Percentiles rank a stretch among this genome's conserved stretches.
Conservation (phyloP, 2,329 filamentous ascomycete genomes). For the Camillea tinctor region DNA sequence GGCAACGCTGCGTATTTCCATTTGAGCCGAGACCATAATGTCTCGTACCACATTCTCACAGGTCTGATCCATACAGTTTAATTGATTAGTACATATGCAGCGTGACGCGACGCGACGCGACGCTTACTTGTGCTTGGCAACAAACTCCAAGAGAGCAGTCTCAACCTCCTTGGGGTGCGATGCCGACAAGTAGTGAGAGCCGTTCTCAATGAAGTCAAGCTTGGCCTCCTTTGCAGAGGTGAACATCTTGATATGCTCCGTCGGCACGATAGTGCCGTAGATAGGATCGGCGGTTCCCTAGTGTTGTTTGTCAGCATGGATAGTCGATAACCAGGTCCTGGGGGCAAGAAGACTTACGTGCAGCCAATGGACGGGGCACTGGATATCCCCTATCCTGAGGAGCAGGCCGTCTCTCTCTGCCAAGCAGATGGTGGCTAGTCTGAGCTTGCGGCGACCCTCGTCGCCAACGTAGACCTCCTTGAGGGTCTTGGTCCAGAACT, state of each 20-base stretch:
- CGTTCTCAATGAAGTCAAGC: conserved; percentile 43
- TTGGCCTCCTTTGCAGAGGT: conserved; percentile 44
- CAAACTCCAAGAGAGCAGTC: conserved; percentile 36
- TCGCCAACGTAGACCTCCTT: conserved; percentile 48
- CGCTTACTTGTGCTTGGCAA: conserved; percentile 4
- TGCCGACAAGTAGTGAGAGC: conserved; percentile 49
- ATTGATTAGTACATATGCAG: background rate
- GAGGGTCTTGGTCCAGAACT: conserved; percentile 47
- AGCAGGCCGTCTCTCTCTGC: conserved; percentile 48
- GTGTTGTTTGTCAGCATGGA: background rate
- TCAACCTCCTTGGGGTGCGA: conserved; percentile 47
- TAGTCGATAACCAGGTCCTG: background rate
- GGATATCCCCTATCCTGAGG: conserved; percentile 44
- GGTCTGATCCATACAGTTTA: background rate
- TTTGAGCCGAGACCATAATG: background rate
- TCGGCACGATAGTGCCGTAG: conserved; percentile 39
- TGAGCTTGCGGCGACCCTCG: conserved; percentile 47
- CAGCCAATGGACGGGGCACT: conserved; percentile 52
- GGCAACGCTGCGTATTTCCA: background rate
- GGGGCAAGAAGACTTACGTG: conserved; percentile 38
- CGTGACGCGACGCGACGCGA: background rate
- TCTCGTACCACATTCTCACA: background rate
- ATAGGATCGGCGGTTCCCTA: conserved; percentile 47
- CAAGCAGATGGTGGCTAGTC: conserved; percentile 45
- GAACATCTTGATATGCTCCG: conserved; percentile 52